Evolutionary conservation across 2,329 filamentous ascomycete genomes (phyloP), one percentile per base, ranked within the genome.

Genomic region (Esteya vermicola): DNA sequence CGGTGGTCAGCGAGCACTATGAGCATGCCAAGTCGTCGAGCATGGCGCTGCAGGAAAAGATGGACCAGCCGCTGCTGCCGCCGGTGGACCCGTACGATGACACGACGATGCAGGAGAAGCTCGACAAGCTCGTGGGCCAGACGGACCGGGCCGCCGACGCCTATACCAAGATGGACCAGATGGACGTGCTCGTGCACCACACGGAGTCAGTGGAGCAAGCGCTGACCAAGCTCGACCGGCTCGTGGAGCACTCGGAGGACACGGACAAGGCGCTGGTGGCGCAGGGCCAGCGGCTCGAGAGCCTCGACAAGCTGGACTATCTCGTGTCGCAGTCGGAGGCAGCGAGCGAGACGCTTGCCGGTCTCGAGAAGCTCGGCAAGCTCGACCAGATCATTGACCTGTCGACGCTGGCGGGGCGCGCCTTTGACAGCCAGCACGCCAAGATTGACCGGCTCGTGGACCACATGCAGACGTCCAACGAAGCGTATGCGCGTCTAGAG

Each of bases 1-100:
- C 76, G 8, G 69, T 93, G 20, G 83, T 94, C 40, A 81, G 77
- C 20, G 75, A 93, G 54, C 88, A 96, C 55, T 94, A 82, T 52
- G 85, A 93, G 50, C 84, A 93, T 54, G 82, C 85, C 13, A 85
- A 88, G 58, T 69, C 72, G 33, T 71, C 78, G 0, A 62, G 67
- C 1, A 66, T 58, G 7, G 63, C 66, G 4, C 63, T 80, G 20
- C 64, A 75, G 47, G 65, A 71, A 44, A 72, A 68, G 52, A 72
- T 80, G 44, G 61, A 80, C 46, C 67, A 68, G n/a, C 63, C 68
- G 21, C 62, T 78, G 41, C 62, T 79, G 2, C 70, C 71, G 0
- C 56, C 64, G 0, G 59, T 61, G 2, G 76, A 78, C 49, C 78
- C 77, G 52, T 83, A 82, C 46, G 78, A 86, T 51, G 74, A 80